These are phyloP conservation scores for Suillus bovinus DNA, from an alignment of 768 basidiomycete genomes.

Conservation along the genomic window DNA sequence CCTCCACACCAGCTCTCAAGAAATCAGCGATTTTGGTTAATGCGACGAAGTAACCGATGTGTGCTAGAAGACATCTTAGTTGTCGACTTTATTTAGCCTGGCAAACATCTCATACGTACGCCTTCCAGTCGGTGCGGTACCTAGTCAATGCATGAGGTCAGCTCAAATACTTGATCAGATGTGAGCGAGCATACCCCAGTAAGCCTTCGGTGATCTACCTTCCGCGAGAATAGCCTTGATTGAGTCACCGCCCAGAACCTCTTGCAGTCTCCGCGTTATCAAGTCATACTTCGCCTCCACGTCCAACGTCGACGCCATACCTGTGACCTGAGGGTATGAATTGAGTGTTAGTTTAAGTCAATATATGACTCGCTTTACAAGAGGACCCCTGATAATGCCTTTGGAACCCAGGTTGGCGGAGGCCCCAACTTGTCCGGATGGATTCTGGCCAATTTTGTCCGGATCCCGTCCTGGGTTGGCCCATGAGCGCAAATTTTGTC, in stretches of 20 bases:
- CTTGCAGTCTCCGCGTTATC: conserved; percentile 84
- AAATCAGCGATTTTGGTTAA: conserved; percentile 97
- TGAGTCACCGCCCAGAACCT: conserved; percentile 82
- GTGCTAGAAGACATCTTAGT: conserved; percentile 54
- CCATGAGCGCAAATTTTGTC: too few relatives aligned
- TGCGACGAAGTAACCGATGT: conserved; percentile 96
- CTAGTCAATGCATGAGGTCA: conserved; percentile 40
- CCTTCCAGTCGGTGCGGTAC: conserved; percentile 90
- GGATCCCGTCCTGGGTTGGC: too few relatives aligned
- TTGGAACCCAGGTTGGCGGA: too few relatives aligned
- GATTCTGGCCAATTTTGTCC: too few relatives aligned
- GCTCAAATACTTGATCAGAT: neutral
- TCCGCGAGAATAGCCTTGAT: conserved; percentile 81
- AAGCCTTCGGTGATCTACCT: conserved; percentile 75
- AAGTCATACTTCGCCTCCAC: conserved; percentile 64
- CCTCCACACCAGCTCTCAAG: conserved; percentile 86
- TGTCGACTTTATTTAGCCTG: neutral
- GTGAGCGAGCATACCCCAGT: conserved; percentile 77
- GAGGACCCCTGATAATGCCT: neutral
- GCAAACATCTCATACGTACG: conserved; percentile 53
- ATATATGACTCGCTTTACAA: conserved; percentile 1
- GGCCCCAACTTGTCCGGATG: too few relatives aligned
- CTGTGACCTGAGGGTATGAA: neutral
- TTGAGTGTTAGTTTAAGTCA: neutral
- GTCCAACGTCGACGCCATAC: conserved; percentile 34